Evolutionary conservation across 371 early-diverging fungal species (phyloP), one percentile per base, ranked within the genome.

Genomic region (Basidiobolus meristosporus): DNA sequence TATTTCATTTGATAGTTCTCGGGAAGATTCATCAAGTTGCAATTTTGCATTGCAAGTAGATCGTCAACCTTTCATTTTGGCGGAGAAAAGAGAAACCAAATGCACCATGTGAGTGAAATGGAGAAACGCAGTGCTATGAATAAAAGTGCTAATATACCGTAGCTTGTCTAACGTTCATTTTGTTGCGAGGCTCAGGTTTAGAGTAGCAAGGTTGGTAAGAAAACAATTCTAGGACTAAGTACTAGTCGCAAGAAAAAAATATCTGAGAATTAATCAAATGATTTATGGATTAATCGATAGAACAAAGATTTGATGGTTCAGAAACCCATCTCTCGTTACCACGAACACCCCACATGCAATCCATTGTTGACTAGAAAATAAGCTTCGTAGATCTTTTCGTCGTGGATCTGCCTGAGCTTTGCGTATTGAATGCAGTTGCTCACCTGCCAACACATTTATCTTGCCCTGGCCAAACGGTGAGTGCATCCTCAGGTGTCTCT

Each of bases 1-100:
- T 95, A 97, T 59, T 97, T 97, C 82, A 97, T 85, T 53, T 86
- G 85, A 59, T 97, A 97, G 71, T 97, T 97, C 56, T 97, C 98
- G 2, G 98, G 98, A 39, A 97, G 70, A 60, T 95, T 93, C 45
- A 70, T 65, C 44, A 97, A 62, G 61, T 97, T 97, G 72, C 90
- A 90, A 54, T 87, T 77, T 65, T 97, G 96, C 73, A 97, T 78
- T 22, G 65, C 71, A 31, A 81, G 59, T 58, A 82, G 56, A 51
- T 88, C 89, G 26, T 76, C 73, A 23, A 73, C 62, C 77, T 82
- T 51, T 14, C 33, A 10, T 23, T 14, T 32, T 26, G 21, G 9
- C 12, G 1, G 7, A 31, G 14, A 12, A 16, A 34, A 7, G 16
- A 2, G 18, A 16, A 15, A 20, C 14, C 16, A 11, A 3, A 14